Evolutionary conservation across 2,329 filamentous ascomycete species (phyloP).

Genomic region (Xylaria sp.): DNA sequence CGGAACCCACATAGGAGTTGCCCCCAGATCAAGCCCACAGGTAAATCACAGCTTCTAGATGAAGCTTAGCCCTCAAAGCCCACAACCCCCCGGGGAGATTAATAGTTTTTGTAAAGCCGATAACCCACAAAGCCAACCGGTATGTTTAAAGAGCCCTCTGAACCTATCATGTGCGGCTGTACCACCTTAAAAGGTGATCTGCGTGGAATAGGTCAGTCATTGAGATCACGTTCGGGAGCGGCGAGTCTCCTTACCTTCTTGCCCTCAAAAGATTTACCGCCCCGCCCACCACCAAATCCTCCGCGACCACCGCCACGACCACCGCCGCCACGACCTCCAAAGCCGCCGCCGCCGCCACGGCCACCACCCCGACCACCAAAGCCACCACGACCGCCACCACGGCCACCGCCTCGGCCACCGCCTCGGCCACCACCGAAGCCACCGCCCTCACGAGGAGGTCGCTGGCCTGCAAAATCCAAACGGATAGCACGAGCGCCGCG

Average conservation of each 20-base stretch:
- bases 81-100: conserved; percentile 56
- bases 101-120: conserved; percentile 62
- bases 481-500: conserved; percentile 80
- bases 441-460: conserved; percentile 67
- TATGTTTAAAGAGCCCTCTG: conserved; percentile 60
- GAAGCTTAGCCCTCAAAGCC: conserved; percentile 65
- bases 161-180: conserved; percentile 54
- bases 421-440: conserved; percentile 64
- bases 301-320: conserved; percentile 56
- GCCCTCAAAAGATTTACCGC: conserved; percentile 74
- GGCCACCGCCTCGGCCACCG: conserved; percentile 60
- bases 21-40: conserved; percentile 63
- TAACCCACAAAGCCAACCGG: conserved; percentile 67
- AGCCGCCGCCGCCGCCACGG: conserved; percentile 57
- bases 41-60: conserved; percentile 61
- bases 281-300: conserved; percentile 59
- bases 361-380: conserved; percentile 54
- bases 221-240: neutral
- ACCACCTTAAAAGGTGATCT: conserved; percentile 62
- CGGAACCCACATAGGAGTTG: conserved; percentile 49
- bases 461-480: conserved; percentile 82
- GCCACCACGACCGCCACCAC: conserved; percentile 64
- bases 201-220: conserved; percentile 21
- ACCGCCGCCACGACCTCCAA: conserved; percentile 64
- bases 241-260: conserved; percentile 67